Evolutionary conservation across 305 asterid species (phyloP), one percentile per base, ranked within the genome.

Genomic region (Fraxinus xanthoxyloides): DNA sequence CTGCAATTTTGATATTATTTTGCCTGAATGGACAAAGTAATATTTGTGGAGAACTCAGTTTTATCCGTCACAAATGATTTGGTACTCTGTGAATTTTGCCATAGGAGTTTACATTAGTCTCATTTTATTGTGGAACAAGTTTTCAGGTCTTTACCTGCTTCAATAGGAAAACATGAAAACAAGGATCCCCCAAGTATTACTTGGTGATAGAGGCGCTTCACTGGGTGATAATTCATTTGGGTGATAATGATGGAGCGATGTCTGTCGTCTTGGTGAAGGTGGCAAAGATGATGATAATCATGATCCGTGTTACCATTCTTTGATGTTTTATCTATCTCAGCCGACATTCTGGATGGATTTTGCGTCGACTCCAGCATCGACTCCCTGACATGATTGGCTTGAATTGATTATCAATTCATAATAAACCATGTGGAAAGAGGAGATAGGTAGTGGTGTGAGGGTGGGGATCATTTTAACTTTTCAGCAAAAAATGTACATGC

Each of bases 331-430:
- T 79, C 76, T 74, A 85, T 77, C 30, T 82, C 88, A 61, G 84
- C 31, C 89, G 85, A 85, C 31, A 80, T 85, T 81, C 82, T 85
- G 5, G 80, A 56, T 40, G 92, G 84, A 78, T 82, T 89, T 70
- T 87, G 77, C 31, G 88, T 85, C 28, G 87, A 84, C 88, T 87
- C 89, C 4, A 82, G 89, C 84, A 89, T 77, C 4, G 92, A 85
- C 67, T 87, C 87, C 75, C 90, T 79, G 0, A 87, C 89, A 76
- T 85, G 77, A 78, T 87, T 88, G 34, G 88, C 90, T 84, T 85
- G 88, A 26, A 87, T 75, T 81, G 83, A 77, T 75, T 98, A 46
- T 98, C 96, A 40, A 43, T 3, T 43, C 54, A 43, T 12, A 43
- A 43, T 43, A 12, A 43, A 43, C 54, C n/a, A 43, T 0, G 54